These are phyloP conservation scores for Kazachstania taianensis DNA, from an alignment of 805 yeast species.

Conservation along the genomic window DNA sequence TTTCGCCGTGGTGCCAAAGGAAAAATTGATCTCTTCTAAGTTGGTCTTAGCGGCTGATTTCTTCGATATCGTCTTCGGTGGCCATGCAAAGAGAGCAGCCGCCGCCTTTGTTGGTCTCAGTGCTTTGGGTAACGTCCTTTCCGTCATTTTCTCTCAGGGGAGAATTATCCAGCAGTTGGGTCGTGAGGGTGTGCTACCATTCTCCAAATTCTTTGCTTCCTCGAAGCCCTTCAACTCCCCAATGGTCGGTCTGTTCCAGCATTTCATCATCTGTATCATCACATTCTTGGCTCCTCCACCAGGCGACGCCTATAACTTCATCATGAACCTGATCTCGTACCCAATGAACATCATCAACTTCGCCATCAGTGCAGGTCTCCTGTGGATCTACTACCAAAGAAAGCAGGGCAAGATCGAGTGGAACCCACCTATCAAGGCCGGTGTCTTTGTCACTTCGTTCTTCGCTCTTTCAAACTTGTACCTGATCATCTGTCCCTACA, in stretches of 20 bases:
- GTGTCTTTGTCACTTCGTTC: constrained; percentile 51
- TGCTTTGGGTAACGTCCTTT: constrained; percentile 72
- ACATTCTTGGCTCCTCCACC: constrained; percentile 76
- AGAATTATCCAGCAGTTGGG: constrained; percentile 73
- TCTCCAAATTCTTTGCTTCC: constrained; percentile 58
- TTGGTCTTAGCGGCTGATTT: constrained; percentile 67
- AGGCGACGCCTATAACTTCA: constrained; percentile 79
- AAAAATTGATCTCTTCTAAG: constrained; percentile 48
- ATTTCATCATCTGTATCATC: constrained; percentile 64
- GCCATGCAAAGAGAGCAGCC: constrained; percentile 58
- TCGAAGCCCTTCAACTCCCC: constrained; percentile 69
- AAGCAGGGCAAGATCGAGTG: constrained; percentile 43
- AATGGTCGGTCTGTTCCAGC: constrained; percentile 60
- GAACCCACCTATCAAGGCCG: constrained; percentile 64
- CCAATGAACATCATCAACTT: constrained; percentile 71
- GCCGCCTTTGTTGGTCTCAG: constrained; percentile 73
- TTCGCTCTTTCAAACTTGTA: constrained; percentile 58
- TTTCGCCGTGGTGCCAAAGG: constrained; percentile 70
- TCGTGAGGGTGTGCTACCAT: constrained; percentile 73
- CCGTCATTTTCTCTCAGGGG: constrained; percentile 75
- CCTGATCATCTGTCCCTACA: constrained; percentile 65
- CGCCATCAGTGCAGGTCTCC: constrained; percentile 46
- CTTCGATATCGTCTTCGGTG: constrained; percentile 63
- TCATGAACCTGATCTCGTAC: constrained; percentile 68
- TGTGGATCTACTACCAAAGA: constrained; percentile 46